Base-by-base conservation (phyloP, 768 basidiomycete species). In the Boletellus emodensis region DNA sequence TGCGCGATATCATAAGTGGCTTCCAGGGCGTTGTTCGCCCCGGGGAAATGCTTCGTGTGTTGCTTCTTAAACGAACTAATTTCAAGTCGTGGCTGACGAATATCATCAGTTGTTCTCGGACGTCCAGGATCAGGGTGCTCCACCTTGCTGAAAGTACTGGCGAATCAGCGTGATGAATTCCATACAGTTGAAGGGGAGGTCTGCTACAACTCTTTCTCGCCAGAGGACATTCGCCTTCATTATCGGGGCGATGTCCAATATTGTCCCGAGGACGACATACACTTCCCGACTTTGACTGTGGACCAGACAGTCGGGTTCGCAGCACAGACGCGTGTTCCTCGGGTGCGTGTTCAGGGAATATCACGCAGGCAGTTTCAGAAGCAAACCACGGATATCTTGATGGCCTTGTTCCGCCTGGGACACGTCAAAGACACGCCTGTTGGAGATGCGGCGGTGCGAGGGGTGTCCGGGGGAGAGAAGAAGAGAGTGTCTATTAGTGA, bases 121-220 rank as follows among this genome's bases (percentile, higher is more conserved):
- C 78, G 90, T 28, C 92, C 92, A 1, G 87, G 87, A 13, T 83
- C 89, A 0, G 92, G 93, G 3, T 94, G 92, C 64, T 83, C 79
- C 26, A 91, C 93, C 0, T 75, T 96, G 43, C 79, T 96, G 47
- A 92, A 92, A 66, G 77, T 79, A 0, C 77, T 95, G 43, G 78
- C 92, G 15, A 93, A 94, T 62, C 82, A 84, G 55, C 79, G 83
- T 1, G 71, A 73, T 3, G 85, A 85, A 52, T 94, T 77, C 58
- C 75, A 88, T 49, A 62, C 71, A 2, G 78, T 94, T 17, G 67
- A 81, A 32, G 92, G 92, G 22, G 73, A 84, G 0, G 78, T 93
- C 3, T 71, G 74, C 41, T 96, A 94, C 61, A 88, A 89, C 61
- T 83, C 88, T 1, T 76, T 94, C 51, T 69, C 82, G 0, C 79